Evolutionary conservation across 2,329 filamentous ascomycete genomes (phyloP), one percentile per base, ranked within the genome.

Genomic region (Shiraia sp.): DNA sequence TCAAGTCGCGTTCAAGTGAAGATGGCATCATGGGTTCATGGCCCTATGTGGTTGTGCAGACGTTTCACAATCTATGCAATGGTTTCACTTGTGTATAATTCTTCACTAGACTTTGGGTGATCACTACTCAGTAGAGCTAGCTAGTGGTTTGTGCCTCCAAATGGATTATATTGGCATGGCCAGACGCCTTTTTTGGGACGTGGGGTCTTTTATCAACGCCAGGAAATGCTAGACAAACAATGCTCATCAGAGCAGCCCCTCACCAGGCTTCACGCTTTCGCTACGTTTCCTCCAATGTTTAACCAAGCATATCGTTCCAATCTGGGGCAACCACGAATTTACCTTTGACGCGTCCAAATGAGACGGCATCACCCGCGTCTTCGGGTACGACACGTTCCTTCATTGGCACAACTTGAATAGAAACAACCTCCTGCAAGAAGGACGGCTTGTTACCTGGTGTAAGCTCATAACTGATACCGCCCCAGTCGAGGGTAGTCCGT

Each of bases 251-350:
- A 12, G 32, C 24, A 19, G 32, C 32, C 19, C 26, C 22, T 25
- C 19, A 34, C 2, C 14, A 17, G 12, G 9, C 10, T 17, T 16
- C 14, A 32, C 31, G 7, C 14, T 9, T 16, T n/a, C 8, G 16
- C 15, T 32, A 19, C 8, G 16, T 4, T n/a, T 30, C 28, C 4
- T 9, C 10, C n/a, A 8, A 3, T n/a, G 3, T 17, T 50, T 44
- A 60, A 26, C 65, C 63, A 40, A 77, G 63, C 47, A 83, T 75
- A 54, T 76, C 72, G 32, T 73, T 72, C 78, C 80, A 84, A 59
- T 85, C 75, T 10, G 82, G 82, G 36, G 75, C 79, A 24, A 84
- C 77, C 2, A 85, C 79, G 58, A 85, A 83, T 65, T 83, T 85
- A 39, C 79, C 80, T 63, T 78, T 80, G n/a, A 85, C 72, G 55